phyloP scores from a whole-genome alignment of 495 filamentous ascomycete species.

The Aspergillus coremiiformis region DNA sequence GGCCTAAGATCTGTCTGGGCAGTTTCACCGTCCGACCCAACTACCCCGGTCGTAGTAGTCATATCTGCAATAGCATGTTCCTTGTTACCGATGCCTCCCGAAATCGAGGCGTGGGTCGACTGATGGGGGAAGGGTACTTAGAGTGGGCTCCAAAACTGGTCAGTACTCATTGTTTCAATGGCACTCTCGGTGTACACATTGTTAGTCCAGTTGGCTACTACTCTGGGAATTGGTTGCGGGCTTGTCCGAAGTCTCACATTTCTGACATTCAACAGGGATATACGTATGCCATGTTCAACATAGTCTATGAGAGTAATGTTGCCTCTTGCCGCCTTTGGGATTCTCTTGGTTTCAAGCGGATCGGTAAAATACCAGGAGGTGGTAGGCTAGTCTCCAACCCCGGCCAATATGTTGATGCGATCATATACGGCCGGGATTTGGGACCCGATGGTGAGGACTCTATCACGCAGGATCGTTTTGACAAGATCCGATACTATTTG shows the following conservation, averaged over 20 bases:
- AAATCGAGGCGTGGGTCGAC: conserved; percentile 79
- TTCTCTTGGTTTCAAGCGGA: conserved; percentile 93
- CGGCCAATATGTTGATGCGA: conserved; percentile 79
- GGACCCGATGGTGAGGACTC: conserved; percentile 72
- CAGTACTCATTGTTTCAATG: conserved; percentile 17
- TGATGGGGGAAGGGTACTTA: conserved; percentile 91
- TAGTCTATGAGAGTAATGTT: conserved; percentile 96
- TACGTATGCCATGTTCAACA: conserved; percentile 93
- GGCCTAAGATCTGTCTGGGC: conserved; percentile 78
- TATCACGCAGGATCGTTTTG: conserved; percentile 92
- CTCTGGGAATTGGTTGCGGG: neutral
- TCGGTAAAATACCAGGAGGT: conserved; percentile 82
- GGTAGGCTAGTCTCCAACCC: conserved; percentile 79
- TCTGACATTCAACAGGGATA: conserved; percentile 54
- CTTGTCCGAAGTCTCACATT: neutral
- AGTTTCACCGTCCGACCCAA: conserved; percentile 98
- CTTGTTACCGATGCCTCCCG: conserved; percentile 84
- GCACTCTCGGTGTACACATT: neutral
- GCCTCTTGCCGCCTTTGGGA: conserved; percentile 96
- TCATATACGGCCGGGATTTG: conserved; percentile 91
- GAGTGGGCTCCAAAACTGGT: conserved; percentile 90
- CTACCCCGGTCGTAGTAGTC: conserved; percentile 91
- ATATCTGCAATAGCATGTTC: conserved; percentile 95
- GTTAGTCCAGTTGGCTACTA: neutral
- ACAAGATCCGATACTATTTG: conserved; percentile 96